Evolutionary conservation across 192 early-diverging fungal species (phyloP).

Genomic region (Coemansia sp.): DNA sequence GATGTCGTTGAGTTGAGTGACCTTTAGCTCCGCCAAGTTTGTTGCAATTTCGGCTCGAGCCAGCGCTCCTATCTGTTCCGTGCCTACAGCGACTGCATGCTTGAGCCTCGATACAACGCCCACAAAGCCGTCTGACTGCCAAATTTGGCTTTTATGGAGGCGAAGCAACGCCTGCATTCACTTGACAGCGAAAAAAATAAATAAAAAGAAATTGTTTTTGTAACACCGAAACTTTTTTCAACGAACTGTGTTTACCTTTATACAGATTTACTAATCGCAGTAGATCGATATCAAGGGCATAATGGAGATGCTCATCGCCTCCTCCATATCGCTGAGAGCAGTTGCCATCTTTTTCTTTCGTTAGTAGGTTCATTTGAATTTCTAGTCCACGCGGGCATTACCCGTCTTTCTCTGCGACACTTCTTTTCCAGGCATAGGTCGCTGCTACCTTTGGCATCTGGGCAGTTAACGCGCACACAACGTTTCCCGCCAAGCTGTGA

Average conservation of each 20-base stretch:
- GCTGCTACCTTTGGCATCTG: neutral
- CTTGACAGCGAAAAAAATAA: neutral
- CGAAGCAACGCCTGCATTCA: conserved; percentile 2
- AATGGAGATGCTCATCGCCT: too few species aligned
- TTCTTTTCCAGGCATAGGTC: neutral
- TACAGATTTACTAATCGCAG: neutral
- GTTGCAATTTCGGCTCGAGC: conserved; percentile 14
- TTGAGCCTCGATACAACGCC: neutral
- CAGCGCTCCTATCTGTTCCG: neutral
- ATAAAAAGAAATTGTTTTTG: neutral
- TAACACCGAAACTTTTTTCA: too few species aligned
- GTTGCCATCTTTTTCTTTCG: neutral
- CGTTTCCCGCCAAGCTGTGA: neutral
- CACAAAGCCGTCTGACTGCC: neutral
- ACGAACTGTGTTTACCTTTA: too few species aligned
- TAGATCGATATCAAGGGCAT: neutral
- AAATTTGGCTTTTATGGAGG: neutral
- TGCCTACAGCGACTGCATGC: neutral
- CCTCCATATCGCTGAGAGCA: too few species aligned
- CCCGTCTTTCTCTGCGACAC: neutral
- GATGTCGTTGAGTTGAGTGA: conserved; percentile 29
- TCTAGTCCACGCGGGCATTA: neutral
- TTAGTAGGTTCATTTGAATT: neutral
- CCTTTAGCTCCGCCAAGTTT: conserved; percentile 23
- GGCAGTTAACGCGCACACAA: neutral